These are phyloP conservation scores for Trichomonascaceae sp. DNA, from an alignment of 1,139 yeast species.

Conservation along the genomic window DNA sequence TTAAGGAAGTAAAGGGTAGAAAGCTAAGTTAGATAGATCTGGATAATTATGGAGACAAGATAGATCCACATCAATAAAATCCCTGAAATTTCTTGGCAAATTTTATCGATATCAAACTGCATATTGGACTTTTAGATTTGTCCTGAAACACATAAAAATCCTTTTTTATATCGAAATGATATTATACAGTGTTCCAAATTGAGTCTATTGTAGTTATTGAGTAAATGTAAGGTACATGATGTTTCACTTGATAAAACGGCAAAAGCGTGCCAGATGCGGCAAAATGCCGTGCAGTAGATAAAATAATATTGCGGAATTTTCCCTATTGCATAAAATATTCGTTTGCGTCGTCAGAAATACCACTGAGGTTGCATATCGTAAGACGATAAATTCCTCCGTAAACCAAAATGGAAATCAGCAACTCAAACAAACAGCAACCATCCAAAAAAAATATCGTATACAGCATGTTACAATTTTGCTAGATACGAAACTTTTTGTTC, in stretches of 20 bases:
- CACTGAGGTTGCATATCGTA: background rate
- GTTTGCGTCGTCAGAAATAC: background rate
- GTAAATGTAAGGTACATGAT: background rate
- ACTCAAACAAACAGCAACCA: background rate
- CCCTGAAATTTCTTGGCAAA: background rate
- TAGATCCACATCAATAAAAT: background rate
- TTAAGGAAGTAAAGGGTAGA: background rate
- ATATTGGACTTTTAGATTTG: background rate
- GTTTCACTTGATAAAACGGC: background rate
- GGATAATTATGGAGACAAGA: background rate
- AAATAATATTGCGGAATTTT: background rate
- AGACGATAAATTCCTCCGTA: background rate
- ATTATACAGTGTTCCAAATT: background rate
- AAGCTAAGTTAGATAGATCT: background rate
- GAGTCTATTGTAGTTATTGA: background rate
- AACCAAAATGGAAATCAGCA: background rate
- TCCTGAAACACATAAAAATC: background rate
- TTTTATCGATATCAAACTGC: background rate
- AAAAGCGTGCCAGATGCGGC: background rate
- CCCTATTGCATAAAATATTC: background rate
- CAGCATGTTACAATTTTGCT: background rate
- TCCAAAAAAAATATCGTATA: background rate
- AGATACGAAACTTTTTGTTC: constrained; percentile 3
- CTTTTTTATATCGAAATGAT: background rate
- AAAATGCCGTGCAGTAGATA: background rate